Evolutionary conservation across 192 early-diverging fungal species (phyloP).

Genomic region (Podila epigama): DNA sequence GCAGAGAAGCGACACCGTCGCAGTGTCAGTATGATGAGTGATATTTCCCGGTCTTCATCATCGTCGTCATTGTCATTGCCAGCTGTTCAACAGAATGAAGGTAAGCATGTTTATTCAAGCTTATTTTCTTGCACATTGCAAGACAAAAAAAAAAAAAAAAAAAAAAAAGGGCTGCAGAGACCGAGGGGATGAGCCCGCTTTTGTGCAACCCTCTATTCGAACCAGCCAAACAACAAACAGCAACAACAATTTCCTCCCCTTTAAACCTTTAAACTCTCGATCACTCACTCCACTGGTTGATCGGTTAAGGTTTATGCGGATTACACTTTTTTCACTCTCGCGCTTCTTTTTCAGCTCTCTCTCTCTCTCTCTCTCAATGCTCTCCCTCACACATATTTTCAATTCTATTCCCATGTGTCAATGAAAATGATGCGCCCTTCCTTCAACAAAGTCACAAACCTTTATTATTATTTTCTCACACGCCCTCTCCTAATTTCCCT

Average conservation of each 20-base stretch:
- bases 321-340: background rate
- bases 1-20: too few species aligned
- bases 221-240: constrained; percentile 1
- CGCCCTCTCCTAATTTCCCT: too few species aligned
- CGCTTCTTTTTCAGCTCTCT: background rate
- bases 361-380: background rate
- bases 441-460: too few species aligned
- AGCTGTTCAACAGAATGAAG: background rate
- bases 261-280: background rate
- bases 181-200: too few species aligned
- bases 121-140: background rate
- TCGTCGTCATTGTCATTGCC: background rate
- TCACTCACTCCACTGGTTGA: too few species aligned
- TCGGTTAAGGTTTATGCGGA: constrained; percentile 2
- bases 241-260: background rate
- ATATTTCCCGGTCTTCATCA: background rate
- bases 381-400: background rate
- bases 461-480: too few species aligned
- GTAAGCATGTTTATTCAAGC: background rate
- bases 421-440: too few species aligned
- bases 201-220: too few species aligned
- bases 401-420: too few species aligned
- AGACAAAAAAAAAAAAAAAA: too few species aligned
- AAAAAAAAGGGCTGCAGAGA: too few species aligned
- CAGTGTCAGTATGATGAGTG: background rate